phyloP scores from a whole-genome alignment of 1,284 basidiomycete species.

The Apiotrichum domesticum region DNA sequence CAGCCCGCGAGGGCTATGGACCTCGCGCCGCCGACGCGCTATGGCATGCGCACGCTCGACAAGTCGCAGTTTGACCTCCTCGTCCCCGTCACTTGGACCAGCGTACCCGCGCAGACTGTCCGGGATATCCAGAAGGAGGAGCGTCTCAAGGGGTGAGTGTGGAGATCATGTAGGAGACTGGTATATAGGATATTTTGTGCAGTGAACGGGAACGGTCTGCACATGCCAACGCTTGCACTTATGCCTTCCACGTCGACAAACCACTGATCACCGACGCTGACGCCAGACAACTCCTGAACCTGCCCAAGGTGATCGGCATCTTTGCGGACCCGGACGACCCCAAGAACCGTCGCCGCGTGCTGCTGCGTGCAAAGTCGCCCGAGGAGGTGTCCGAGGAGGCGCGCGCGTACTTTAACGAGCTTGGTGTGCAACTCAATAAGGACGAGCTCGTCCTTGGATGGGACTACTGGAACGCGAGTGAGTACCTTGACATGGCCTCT shows the following conservation, averaged over 20 bases:
- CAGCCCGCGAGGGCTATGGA: background rate
- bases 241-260: no score
- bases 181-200: no score
- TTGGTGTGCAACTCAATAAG: constrained; percentile 55
- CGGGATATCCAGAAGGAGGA: constrained; percentile 56
- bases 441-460: constrained; percentile 66
- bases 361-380: constrained; percentile 58
- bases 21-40: constrained; percentile 35
- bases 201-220: no score
- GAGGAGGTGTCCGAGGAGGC: constrained; percentile 59
- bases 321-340: constrained; percentile 51
- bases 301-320: constrained; percentile 62
- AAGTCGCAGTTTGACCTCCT: constrained; percentile 58
- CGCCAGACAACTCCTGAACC: constrained; percentile 55
- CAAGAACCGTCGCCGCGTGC: constrained; percentile 53
- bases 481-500: constrained; percentile 11
- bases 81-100: constrained; percentile 61
- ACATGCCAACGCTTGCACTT: background rate
- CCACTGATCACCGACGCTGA: constrained; percentile 1
- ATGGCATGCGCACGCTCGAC: constrained; percentile 53
- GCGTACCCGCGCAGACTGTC: constrained; percentile 57
- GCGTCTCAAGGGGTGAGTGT: constrained; percentile 55
- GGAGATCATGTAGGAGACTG: no score
- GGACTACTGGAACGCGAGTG: constrained; percentile 77
- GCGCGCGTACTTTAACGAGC: constrained; percentile 53